phyloP scores from a whole-genome alignment of 441 rosid species.

The Raphanus hybrid region DNA sequence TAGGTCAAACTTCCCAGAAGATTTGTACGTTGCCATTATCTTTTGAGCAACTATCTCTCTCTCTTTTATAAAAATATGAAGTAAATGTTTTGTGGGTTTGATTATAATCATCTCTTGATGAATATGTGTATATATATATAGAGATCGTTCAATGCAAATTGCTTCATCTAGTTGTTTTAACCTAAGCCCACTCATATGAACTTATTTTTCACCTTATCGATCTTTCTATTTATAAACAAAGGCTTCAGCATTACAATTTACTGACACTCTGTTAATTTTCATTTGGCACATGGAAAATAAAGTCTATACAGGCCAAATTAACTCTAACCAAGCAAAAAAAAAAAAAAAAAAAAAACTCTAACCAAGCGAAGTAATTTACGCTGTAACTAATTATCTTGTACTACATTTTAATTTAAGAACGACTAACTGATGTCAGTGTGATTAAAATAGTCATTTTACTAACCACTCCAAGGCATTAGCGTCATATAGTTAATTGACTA shows the following conservation, averaged over 20 bases:
- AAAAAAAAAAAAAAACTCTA: no score
- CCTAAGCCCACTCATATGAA: not conserved
- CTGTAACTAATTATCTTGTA: not conserved
- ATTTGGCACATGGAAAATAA: not conserved
- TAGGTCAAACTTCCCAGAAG: not conserved
- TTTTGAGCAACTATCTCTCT: not conserved
- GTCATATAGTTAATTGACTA: not conserved
- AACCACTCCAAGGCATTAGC: not conserved
- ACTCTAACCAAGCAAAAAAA: not conserved
- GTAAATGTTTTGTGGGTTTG: not conserved
- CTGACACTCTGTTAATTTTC: not conserved
- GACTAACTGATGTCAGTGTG: not conserved
- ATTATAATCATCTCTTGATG: not conserved
- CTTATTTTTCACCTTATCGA: not conserved
- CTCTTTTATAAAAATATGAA: not conserved
- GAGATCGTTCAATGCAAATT: not conserved
- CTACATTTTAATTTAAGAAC: not conserved
- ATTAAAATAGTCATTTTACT: not conserved
- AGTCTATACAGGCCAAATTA: not conserved
- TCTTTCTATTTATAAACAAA: constrained; percentile 2
- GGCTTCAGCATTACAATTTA: not conserved
- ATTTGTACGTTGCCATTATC: not conserved
- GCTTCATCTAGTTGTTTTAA: not conserved
- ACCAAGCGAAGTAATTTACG: not conserved
- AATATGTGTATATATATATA: not conserved